Evolutionary conservation across 192 early-diverging fungal genomes (phyloP).

Genomic region (Borealophlyctis nickersoniae): DNA sequence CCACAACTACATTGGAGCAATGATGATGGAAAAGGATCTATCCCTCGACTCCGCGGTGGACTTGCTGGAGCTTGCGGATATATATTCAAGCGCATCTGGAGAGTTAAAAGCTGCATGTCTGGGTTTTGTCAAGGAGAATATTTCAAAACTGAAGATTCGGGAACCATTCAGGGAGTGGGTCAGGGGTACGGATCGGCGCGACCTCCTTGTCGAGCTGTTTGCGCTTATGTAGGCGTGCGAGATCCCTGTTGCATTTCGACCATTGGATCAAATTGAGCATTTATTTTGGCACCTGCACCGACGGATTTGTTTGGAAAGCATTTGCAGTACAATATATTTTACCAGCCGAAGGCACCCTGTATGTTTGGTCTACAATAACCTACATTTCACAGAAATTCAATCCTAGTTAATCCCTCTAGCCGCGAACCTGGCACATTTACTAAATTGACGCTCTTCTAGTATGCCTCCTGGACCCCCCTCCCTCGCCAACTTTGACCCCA

Average conservation of each 20-base stretch:
- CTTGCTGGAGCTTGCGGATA: slow-evolving; percentile 31
- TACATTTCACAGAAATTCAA: too few relatives aligned
- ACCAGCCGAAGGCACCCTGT: too few relatives aligned
- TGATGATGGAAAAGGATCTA: slow-evolving; percentile 36
- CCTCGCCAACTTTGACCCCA: slow-evolving; percentile 31
- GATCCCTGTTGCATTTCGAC: too few relatives aligned
- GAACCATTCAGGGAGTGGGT: slow-evolving; percentile 30
- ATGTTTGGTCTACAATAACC: too few relatives aligned
- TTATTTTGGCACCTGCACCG: too few relatives aligned
- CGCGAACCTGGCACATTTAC: too few relatives aligned
- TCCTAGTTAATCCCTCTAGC: too few relatives aligned
- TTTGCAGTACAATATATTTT: too few relatives aligned
- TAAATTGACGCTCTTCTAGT: slow-evolving; percentile 25
- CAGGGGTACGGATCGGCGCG: slow-evolving; percentile 26
- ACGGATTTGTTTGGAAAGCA: too few relatives aligned
- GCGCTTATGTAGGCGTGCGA: slow-evolving; percentile 14
- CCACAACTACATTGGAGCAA: slow-evolving; percentile 26
- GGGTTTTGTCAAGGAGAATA: slow-evolving; percentile 28
- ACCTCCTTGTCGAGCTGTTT: slow-evolving; percentile 30
- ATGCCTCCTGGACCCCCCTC: slow-evolving; percentile 6
- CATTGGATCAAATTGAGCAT: too few relatives aligned
- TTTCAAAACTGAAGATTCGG: slow-evolving; percentile 26
- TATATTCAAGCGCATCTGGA: slow-evolving; percentile 18
- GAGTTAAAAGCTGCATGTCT: slow-evolving; percentile 31
- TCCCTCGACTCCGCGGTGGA: slow-evolving; percentile 22